Base-by-base conservation (phyloP, 768 basidiomycete genomes). In the Rhizopogon sp. region DNA sequence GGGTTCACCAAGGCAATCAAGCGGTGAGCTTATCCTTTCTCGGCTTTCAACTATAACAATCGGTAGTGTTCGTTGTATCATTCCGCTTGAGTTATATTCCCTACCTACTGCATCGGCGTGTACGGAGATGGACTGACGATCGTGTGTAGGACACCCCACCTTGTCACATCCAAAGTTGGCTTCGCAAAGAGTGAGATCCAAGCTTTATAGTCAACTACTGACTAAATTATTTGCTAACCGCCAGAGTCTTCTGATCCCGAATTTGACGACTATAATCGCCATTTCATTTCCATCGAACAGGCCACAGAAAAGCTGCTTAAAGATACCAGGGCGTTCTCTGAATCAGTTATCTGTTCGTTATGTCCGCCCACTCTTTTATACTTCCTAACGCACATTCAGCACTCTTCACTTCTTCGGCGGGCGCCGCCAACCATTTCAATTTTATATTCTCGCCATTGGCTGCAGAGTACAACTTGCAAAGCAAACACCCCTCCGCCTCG, bases 281-380 rank as follows among this genome's bases (percentile, higher is more conserved):
- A 90, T 66, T 96, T 97, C 69, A 70, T 79, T 10, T 65, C 79
- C 3, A 75, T 98, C 60, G 93, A 98, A 72, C 71, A 80, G 50
- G 85, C 89, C 25, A 81, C 88, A 0, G 94, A 95, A 67, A 94
- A 93, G 74, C 75, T 98, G 55, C 72, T 94, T 62, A 98, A 98
- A 75, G 95, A 99, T 65, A 85, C 89, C 33, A 91, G 88, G 64
- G 77, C 84, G 5, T 98, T 93, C 74, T 82, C 82, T 14, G 93
- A 98, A 41, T 81, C 88, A 28, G 88, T 97, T 53, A 81, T 79
- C 55, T 67, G 92, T 88, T 67, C 58, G 57, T 49, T 14, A 39
- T 37, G 41, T 52, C 47, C 14, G 25, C 37, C 29, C 35, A 2
- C 43, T 43, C 54, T 45, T 39, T 35, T 17, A 43, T 42, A 39